Conservation (phyloP, 2,329 filamentous ascomycete genomes). For the Venturiaceae sp. region DNA sequence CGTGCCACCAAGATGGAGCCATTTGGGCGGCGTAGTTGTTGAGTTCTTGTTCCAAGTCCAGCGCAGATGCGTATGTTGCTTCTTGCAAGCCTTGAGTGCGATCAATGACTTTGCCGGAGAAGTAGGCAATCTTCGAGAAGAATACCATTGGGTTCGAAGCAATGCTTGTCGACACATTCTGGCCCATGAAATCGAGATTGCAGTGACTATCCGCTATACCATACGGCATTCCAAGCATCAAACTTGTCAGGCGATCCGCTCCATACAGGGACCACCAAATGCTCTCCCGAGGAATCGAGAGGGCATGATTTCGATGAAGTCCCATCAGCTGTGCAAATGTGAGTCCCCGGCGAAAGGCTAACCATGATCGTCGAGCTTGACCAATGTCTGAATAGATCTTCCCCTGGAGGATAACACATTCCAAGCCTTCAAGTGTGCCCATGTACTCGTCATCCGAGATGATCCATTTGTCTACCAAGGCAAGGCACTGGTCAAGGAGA, state of each 20-base stretch:
- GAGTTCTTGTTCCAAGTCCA: slow-evolving; percentile 33
- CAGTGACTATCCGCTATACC: slow-evolving; percentile 29
- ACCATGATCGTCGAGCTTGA: slow-evolving; percentile 45
- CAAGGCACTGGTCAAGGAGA: slow-evolving; percentile 36
- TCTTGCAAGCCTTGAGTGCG: slow-evolving; percentile 27
- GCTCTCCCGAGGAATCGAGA: slow-evolving; percentile 22
- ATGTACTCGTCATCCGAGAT: slow-evolving; percentile 38
- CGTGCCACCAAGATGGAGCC: slow-evolving; percentile 29
- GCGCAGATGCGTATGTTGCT: slow-evolving; percentile 25
- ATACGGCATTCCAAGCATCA: slow-evolving; percentile 45
- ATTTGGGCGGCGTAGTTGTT: slow-evolving; percentile 26
- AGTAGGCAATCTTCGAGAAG: slow-evolving; percentile 24
- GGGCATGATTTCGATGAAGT: slow-evolving; percentile 25
- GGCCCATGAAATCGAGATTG: slow-evolving; percentile 15
- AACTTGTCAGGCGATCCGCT: slow-evolving; percentile 40
- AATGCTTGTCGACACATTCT: background rate
- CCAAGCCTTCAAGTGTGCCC: slow-evolving; percentile 42
- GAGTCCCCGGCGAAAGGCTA: slow-evolving; percentile 39
- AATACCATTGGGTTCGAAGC: slow-evolving; percentile 14
- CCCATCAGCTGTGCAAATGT: slow-evolving; percentile 43
- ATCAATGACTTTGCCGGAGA: slow-evolving; percentile 34
- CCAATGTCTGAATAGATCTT: slow-evolving; percentile 48
- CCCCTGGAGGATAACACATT: slow-evolving; percentile 39
- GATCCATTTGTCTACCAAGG: slow-evolving; percentile 37
- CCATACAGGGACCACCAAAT: slow-evolving; percentile 31